These are phyloP conservation scores for Platismatia glauca DNA, from an alignment of 495 filamentous ascomycete genomes.

Conservation along the genomic window DNA sequence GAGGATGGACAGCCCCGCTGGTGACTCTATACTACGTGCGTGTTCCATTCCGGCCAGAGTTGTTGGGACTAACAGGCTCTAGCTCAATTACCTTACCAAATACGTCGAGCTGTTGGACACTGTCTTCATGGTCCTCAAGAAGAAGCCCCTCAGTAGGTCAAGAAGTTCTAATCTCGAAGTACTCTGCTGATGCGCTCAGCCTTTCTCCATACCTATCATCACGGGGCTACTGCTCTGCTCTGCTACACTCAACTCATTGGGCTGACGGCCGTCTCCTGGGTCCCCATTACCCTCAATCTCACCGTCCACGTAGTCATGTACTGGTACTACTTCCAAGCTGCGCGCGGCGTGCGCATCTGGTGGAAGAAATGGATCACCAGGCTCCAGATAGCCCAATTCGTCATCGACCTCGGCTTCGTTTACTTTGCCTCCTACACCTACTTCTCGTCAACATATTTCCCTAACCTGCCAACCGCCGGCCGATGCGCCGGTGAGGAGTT, in stretches of 20 bases:
- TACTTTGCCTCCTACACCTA: conserved; percentile 96
- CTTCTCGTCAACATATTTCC: conserved; percentile 88
- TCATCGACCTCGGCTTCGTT: conserved; percentile 64
- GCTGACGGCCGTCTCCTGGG: conserved; percentile 59
- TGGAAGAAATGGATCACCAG: conserved; percentile 54
- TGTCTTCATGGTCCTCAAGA: conserved; percentile 63
- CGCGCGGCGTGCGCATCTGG: conserved; percentile 50
- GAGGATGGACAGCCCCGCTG: conserved; percentile 58
- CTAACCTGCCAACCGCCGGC: conserved; percentile 69
- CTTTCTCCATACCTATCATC: conserved; percentile 70
- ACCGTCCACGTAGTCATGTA: conserved; percentile 64
- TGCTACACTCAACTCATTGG: conserved; percentile 67
- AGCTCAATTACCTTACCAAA: conserved; percentile 69
- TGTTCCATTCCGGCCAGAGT: conserved; percentile 10
- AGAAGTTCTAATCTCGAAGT: neutral
- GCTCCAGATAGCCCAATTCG: conserved; percentile 50
- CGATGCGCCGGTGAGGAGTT: conserved; percentile 95
- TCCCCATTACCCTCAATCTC: conserved; percentile 58
- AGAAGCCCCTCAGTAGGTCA: conserved; percentile 56
- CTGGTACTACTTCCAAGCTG: conserved; percentile 57
- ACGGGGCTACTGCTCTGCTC: conserved; percentile 60
- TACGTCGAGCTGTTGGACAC: conserved; percentile 63
- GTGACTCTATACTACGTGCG: conserved; percentile 62
- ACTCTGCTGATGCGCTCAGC: conserved; percentile 28
- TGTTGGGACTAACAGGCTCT: conserved; percentile 2